Conservation (phyloP, 148 eudicot species). For the Agrostemma githago region DNA sequence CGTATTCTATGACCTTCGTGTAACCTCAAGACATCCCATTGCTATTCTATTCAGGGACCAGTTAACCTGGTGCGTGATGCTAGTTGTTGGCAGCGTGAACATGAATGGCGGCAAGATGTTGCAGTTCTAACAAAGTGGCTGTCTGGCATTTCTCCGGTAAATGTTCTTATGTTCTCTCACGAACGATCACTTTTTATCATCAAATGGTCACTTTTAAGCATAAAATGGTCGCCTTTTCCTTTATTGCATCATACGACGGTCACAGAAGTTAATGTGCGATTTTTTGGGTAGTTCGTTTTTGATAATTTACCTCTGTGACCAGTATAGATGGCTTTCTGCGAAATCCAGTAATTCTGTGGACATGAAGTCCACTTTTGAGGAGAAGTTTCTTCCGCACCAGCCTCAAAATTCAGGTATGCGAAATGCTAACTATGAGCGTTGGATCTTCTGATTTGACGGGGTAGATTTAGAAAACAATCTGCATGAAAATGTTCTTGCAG, state of each 20-base stretch:
- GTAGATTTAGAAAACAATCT: not conserved
- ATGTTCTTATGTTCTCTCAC: slow-evolving; percentile 17
- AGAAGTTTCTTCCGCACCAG: slow-evolving; percentile 87
- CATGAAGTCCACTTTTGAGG: slow-evolving; percentile 69
- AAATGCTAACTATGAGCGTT: slow-evolving; percentile 13
- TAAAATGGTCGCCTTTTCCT: too few relatives aligned
- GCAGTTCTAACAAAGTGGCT: slow-evolving; percentile 99
- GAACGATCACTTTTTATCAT: not conserved
- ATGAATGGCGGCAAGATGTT: slow-evolving; percentile 99
- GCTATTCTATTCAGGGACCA: slow-evolving; percentile 52
- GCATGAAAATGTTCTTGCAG: not conserved
- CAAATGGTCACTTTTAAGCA: too few relatives aligned
- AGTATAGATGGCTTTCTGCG: slow-evolving; percentile 99
- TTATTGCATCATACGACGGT: too few relatives aligned
- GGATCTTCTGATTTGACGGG: not conserved
- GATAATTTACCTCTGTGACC: slow-evolving; percentile 26
- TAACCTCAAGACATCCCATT: not conserved
- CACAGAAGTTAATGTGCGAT: too few relatives aligned
- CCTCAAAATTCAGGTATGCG: slow-evolving; percentile 81
- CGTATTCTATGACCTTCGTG: not conserved
- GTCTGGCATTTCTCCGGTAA: slow-evolving; percentile 89
- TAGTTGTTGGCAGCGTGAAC: slow-evolving; percentile 89
- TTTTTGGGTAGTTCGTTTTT: not conserved
- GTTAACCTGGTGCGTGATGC: slow-evolving; percentile 82
- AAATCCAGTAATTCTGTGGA: slow-evolving; percentile 58